Evolutionary conservation across 495 filamentous ascomycete species (phyloP), one percentile per base, ranked within the genome.

Genomic region (Penicillium chermesinum): DNA sequence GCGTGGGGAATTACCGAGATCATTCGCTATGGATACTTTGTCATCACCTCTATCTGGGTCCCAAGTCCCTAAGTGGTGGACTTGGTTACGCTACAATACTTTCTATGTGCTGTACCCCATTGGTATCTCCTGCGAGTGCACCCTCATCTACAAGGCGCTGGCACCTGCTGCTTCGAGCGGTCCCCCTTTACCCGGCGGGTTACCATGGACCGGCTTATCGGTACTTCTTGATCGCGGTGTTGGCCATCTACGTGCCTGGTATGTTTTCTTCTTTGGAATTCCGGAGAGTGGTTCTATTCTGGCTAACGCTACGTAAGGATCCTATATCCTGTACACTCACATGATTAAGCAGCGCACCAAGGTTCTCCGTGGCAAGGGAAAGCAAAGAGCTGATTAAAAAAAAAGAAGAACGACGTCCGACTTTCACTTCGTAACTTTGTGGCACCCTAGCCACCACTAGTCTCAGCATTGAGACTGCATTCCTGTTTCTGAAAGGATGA

Each of bases 91-190:
- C 42, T 98, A 98, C 62, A 95, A 94, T 67, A 85, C 85, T 5
- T 98, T 98, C 71, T 88, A 85, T 59, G 69, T 96, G 17, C 78
- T 98, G 15, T 98, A 98, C 61, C 93, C 94, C 2, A 57, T 96
- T 42, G 93, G 93, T 9, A 95, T 96, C 50, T 73, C 73, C 10
- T 90, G 87, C 65, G 93, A 98, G 77, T 84, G 83, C 35, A 81
- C 76, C 57, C 77, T 96, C 57, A 82, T 96, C 33, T 82, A 79
- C 49, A 66, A 67, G 54, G 77, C 86, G 2, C 74, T 86, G 27
- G 73, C 63, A 1, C 81, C 82, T 1, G 88, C 88, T 8, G 69
- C 52, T 9, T 30, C 25, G 25, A 30, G 25, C 25, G 25, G 25
- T 4, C 25, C 25, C n/a, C 25, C 25, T 30, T 10, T 4, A 30